phyloP scores from a whole-genome alignment of 805 yeast genomes.

The Starmera dryadoides region DNA sequence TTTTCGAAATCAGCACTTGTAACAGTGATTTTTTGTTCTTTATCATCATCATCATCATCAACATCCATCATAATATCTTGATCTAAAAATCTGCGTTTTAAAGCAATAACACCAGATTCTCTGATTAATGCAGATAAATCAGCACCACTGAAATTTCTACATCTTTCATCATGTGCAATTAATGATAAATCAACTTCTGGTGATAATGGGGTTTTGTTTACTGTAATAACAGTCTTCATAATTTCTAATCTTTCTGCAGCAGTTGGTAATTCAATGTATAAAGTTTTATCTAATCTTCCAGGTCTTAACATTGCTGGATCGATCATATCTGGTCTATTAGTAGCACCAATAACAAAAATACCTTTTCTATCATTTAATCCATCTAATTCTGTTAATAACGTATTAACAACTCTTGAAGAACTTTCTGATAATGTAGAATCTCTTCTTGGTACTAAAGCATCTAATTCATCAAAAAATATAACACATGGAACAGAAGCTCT shows the following conservation, averaged over 20 bases:
- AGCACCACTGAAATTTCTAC: slow-evolving; percentile 92
- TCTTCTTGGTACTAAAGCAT: slow-evolving; percentile 92
- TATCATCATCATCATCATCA: slow-evolving; percentile 30
- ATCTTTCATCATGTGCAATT: slow-evolving; percentile 69
- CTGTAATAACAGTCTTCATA: slow-evolving; percentile 61
- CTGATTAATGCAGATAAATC: slow-evolving; percentile 87
- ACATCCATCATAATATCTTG: slow-evolving; percentile 40
- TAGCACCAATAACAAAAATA: slow-evolving; percentile 92
- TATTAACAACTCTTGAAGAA: slow-evolving; percentile 89
- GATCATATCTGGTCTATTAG: slow-evolving; percentile 96
- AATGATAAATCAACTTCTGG: slow-evolving; percentile 48
- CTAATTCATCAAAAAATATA: slow-evolving; percentile 92
- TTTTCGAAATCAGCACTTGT: slow-evolving; percentile 55
- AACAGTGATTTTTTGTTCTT: slow-evolving; percentile 47
- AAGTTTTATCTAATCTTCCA: slow-evolving; percentile 88
- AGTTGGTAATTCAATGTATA: slow-evolving; percentile 84
- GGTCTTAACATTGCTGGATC: slow-evolving; percentile 98
- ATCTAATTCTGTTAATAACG: slow-evolving; percentile 88
- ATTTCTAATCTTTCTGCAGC: slow-evolving; percentile 76
- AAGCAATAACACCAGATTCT: slow-evolving; percentile 88
- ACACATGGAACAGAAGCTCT: slow-evolving; percentile 92
- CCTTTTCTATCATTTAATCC: slow-evolving; percentile 92
- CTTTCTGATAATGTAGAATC: slow-evolving; percentile 85
- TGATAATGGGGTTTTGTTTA: slow-evolving; percentile 72
- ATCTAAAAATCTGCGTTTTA: slow-evolving; percentile 65